Evolutionary conservation across 306 rosid genomes (phyloP), one percentile per base, ranked within the genome.

Genomic region (Rosa chinensis): DNA sequence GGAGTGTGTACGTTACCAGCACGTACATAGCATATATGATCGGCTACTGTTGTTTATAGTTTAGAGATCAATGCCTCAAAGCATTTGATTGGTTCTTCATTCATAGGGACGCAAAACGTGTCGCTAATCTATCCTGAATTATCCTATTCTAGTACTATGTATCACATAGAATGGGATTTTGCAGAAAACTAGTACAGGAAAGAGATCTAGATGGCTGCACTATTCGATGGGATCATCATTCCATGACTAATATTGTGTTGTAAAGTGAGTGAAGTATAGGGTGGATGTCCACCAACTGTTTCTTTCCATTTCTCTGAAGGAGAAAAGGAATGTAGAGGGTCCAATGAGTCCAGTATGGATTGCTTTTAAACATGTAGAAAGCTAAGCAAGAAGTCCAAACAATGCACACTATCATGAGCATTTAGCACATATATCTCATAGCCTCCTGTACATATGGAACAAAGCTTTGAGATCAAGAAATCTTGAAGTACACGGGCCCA

Each of bases 381-480:
- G 68, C 66, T 49, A 21, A 8, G 35, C 32, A 43, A 52, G 78
- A 75, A 25, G 56, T 77, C 76, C 73, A 79, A 79, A 74, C 66
- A 80, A 78, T 78, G 84, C 80, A 63, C 80, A 64, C 81, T 73
- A 85, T 87, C 78, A 88, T 87, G 80, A 88, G 63, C 42, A 79
- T 77, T 47, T 44, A 44, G 47, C 47, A 44, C 10, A 72, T 5
- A 18, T 20, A 44, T 44, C 47, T 44, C 47, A 32, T 44, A 44
- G 47, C 47, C 47, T 44, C 47, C 81, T 69, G 69, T 48, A 20
- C 70, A 71, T 55, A 74, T 39, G 59, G n/a, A 68, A 73, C 32
- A 28, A 74, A 37, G 66, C 58, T 76, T 85, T 37, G n/a, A 50
- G n/a, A 62, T 72, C 76, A 78, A 79, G 73, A 71, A 75, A 78